Evolutionary conservation across 192 early-diverging fungal species (phyloP), one percentile per base, ranked within the genome.

Genomic region (Anaeromyces robustus): DNA sequence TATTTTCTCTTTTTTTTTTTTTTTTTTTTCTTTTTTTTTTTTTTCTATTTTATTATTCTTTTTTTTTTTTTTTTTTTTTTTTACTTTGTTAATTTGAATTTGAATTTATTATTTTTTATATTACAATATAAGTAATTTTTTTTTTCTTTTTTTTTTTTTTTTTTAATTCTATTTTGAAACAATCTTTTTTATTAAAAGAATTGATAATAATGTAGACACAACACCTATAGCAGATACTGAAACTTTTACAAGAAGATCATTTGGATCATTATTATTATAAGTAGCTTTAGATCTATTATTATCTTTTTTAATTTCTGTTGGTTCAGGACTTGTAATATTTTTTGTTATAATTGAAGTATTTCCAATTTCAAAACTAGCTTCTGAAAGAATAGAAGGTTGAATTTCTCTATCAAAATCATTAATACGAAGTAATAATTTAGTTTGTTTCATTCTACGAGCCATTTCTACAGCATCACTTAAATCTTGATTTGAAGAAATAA

Each of bases 381-480:
- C 52, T 28, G 52, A 68, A 68, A 68, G 52, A n/a, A 68, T 68
- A 4, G 52, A n/a, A n/a, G 52, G 52, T 1, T 68, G 22, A 68
- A n/a, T n/a, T 68, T 68, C 52, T 68, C 52, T 26, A 68, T 68
- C 52, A n/a, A 68, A 68, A n/a, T 68, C 52, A n/a, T 68, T n/a
- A 68, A 68, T 68, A 68, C n/a, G 52, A 68, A 68, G 52, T 26
- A 68, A 26, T 68, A 68, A 68, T n/a, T 68, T 68, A 22, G 52
- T 68, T 68, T 68, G 52, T 68, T 68, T 68, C 52, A 68, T 68
- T n/a, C 52, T 68, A 68, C 52, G 52, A 68, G 96, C 94, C 84
- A 96, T 88, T 7, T 90, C 82, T 0, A 97, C 94, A 17, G 97
- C 94, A 77, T 97, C 95, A 22, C 89, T 84, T 80, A 98, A 84